Conservation (phyloP, 805 yeast species). For the Soucietia sequanensis region DNA sequence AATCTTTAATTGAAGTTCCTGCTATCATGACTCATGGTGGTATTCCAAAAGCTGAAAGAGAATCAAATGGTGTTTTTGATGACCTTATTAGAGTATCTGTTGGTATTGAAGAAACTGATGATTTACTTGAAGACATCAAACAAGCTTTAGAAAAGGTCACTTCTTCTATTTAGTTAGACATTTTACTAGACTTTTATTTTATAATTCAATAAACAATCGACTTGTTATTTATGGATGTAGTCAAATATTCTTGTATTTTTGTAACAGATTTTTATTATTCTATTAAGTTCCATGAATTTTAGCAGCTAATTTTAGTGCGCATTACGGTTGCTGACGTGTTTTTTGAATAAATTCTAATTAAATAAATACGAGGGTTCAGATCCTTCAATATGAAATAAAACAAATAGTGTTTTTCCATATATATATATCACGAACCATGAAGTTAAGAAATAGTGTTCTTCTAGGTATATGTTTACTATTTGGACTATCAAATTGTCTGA, state of each 20-base stretch:
- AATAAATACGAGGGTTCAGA: no score
- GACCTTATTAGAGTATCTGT: slow-evolving; percentile 80
- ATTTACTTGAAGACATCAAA: slow-evolving; percentile 66
- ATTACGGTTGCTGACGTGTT: slow-evolving; percentile 1
- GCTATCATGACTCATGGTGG: slow-evolving; percentile 94
- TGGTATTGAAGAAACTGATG: slow-evolving; percentile 84
- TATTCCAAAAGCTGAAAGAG: slow-evolving; percentile 75
- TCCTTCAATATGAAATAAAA: no score
- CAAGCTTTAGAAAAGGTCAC: slow-evolving; percentile 54
- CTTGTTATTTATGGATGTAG: no score
- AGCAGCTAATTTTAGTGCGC: slow-evolving; percentile 5
- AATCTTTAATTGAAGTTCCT: slow-evolving; percentile 82
- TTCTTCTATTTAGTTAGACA: slow-evolving; percentile 6
- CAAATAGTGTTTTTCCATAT: neutral
- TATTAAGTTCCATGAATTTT: no score
- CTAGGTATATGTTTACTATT: slow-evolving; percentile 2
- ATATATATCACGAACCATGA: slow-evolving; percentile 1
- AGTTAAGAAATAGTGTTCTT: neutral
- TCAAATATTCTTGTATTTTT: no score
- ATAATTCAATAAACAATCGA: no score
- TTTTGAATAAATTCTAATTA: no score
- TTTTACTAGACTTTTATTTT: neutral
- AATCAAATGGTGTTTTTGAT: slow-evolving; percentile 75
- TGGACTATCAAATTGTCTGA: slow-evolving; percentile 3
- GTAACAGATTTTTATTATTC: no score